These are phyloP conservation scores for Alternaria gaisen DNA, from an alignment of 2,329 filamentous ascomycete species.

Conservation along the genomic window DNA sequence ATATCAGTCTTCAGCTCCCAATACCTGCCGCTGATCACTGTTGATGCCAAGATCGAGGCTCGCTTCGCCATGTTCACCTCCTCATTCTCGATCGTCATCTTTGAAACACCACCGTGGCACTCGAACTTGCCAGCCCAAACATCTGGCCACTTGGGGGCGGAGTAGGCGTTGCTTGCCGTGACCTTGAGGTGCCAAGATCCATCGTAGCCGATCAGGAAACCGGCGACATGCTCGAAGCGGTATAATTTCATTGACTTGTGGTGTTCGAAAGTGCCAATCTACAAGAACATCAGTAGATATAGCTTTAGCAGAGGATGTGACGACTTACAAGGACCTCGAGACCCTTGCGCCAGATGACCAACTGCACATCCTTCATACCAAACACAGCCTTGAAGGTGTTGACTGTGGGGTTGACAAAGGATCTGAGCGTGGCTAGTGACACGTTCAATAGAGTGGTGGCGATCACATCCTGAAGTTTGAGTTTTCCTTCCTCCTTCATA, in stretches of 20 bases:
- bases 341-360: conserved; percentile 34
- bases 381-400: conserved; percentile 26
- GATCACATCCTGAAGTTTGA: conserved; percentile 29
- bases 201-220: conserved; percentile 30
- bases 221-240: conserved; percentile 27
- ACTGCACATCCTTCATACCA: conserved; percentile 20
- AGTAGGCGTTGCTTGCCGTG: conserved; percentile 23
- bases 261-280: conserved; percentile 27
- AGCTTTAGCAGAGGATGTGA: background rate
- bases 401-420: conserved; percentile 21
- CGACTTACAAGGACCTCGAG: conserved; percentile 28
- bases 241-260: conserved; percentile 19
- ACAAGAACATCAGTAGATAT: background rate
- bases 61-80: conserved; percentile 15
- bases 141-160: conserved; percentile 22
- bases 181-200: conserved; percentile 26
- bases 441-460: conserved; percentile 24
- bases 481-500: background rate
- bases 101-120: conserved; percentile 16
- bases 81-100: conserved; percentile 24
- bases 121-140: conserved; percentile 30
- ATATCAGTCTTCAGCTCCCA: conserved; percentile 24
- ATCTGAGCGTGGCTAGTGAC: conserved; percentile 8
- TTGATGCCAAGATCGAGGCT: conserved; percentile 12
- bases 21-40: conserved; percentile 13